Percentiles rank a stretch among this genome's conserved stretches.
Evolutionary conservation across 179 eudicot species (phyloP).

Genomic region (Beta macrorhiza): DNA sequence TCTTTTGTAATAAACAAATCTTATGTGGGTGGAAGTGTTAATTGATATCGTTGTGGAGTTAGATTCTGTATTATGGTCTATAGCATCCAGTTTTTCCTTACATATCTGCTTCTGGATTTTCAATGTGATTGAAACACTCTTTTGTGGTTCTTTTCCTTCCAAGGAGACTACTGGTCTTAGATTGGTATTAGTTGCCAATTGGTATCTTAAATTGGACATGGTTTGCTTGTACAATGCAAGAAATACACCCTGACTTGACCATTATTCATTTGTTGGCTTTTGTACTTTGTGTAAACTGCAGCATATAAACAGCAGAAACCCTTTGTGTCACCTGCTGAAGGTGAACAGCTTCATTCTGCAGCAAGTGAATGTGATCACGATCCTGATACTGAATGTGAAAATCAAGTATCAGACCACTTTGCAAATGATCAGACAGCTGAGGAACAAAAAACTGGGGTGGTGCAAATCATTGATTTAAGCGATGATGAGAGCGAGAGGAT

Average conservation of each 20-base stretch:
- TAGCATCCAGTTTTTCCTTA: too few species aligned
- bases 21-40: too few species aligned
- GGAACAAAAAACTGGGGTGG: not conserved
- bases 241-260: not conserved
- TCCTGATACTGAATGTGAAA: not conserved
- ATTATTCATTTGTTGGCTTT: not conserved
- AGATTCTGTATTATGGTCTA: too few species aligned
- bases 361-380: not conserved
- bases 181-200: too few species aligned
- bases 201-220: too few species aligned
- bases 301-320: not conserved
- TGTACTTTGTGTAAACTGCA: not conserved
- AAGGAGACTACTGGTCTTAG: too few species aligned
- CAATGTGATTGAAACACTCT: too few species aligned
- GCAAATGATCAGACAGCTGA: not conserved
- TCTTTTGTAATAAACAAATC: too few species aligned
- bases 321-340: not conserved
- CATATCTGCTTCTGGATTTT: too few species aligned
- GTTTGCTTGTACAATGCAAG: not conserved
- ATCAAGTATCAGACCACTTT: not conserved
- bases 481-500: constrained; percentile 2
- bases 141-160: too few species aligned
- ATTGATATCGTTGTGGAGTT: too few species aligned
- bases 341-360: not conserved
- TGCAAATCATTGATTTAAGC: constrained; percentile 23